Percentiles rank a stretch among this genome's conserved stretches.
phyloP scores from a whole-genome alignment of 2,329 filamentous ascomycete genomes.

The Pseudogymnoascus sp. region DNA sequence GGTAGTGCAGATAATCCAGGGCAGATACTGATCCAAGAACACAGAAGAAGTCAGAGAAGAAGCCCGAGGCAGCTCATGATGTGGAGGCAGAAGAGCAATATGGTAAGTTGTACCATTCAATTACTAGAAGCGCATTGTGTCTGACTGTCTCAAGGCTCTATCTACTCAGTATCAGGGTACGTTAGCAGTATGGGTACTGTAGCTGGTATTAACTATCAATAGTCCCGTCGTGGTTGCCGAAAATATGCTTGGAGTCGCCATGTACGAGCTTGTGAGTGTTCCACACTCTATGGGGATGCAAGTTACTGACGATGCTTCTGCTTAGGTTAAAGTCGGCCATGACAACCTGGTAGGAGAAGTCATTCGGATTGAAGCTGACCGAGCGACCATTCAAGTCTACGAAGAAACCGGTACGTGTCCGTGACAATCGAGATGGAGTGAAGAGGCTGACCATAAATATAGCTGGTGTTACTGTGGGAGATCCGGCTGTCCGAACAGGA shows the following conservation, averaged over 20 bases:
- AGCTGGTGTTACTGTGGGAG: conserved; percentile 94
- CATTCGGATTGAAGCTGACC: conserved; percentile 93
- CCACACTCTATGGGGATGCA: conserved; percentile 26
- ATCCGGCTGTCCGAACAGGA: conserved; percentile 82
- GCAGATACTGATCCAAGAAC: neutral
- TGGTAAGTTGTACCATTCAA: conserved; percentile 36
- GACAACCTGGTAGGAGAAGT: conserved; percentile 92
- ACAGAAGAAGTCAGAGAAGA: conserved; percentile 25
- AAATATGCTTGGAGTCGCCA: conserved; percentile 97
- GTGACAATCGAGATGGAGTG: neutral
- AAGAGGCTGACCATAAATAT: conserved; percentile 22
- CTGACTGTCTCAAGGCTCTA: conserved; percentile 39
- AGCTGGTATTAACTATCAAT: conserved; percentile 18
- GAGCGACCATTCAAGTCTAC: conserved; percentile 97
- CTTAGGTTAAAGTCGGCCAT: conserved; percentile 80
- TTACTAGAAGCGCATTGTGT: conserved; percentile 10
- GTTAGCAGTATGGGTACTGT: conserved; percentile 17
- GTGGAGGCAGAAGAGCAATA: conserved; percentile 45
- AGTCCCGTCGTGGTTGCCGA: conserved; percentile 93
- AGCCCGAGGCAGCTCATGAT: conserved; percentile 33
- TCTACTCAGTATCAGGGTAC: conserved; percentile 65
- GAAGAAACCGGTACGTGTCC: conserved; percentile 78
- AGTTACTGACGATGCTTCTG: conserved; percentile 9
- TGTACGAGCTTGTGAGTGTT: conserved; percentile 89
- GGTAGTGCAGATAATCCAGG: neutral